Evolutionary conservation across 1,284 basidiomycete genomes (phyloP).

Genomic region (Ceratobasidium sp.): DNA sequence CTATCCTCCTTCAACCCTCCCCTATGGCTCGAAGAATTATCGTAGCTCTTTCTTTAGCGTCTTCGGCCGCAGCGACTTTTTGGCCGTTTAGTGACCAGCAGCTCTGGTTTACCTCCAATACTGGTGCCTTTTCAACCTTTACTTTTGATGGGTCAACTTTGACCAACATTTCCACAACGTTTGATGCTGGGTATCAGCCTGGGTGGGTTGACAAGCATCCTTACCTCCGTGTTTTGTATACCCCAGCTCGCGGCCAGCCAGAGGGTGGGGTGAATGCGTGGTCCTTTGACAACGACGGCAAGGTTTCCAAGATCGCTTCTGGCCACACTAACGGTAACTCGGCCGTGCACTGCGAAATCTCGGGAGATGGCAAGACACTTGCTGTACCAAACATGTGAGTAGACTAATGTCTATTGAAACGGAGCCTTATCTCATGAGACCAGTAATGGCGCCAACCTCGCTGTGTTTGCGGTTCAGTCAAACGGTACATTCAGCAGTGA

Average conservation of each 20-base stretch:
- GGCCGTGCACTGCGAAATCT: conserved; percentile 34
- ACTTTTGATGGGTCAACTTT: background rate
- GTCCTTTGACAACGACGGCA: conserved; percentile 29
- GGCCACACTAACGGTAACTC: conserved; percentile 35
- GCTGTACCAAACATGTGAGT: conserved; percentile 26
- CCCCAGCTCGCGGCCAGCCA: background rate
- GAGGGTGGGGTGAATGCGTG: conserved; percentile 10
- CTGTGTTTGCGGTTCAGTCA: background rate
- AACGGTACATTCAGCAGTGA: conserved; percentile 6
- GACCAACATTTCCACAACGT: conserved; percentile 9
- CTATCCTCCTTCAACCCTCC: background rate
- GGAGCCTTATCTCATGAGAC: background rate
- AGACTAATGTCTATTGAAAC: background rate
- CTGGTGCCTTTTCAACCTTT: conserved; percentile 20
- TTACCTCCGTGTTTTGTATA: conserved; percentile 1
- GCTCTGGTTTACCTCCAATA: conserved; percentile 19
- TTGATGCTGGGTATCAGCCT: conserved; percentile 28
- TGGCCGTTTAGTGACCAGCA: background rate
- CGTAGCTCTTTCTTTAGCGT: background rate
- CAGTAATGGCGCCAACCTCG: conserved; percentile 4
- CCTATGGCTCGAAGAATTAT: background rate
- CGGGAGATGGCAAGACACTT: conserved; percentile 19
- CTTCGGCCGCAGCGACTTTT: background rate
- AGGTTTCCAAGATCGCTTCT: conserved; percentile 35
- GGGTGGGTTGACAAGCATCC: conserved; percentile 24